Evolutionary conservation across 192 early-diverging fungal genomes (phyloP).

Genomic region (Linnemannia exigua): DNA sequence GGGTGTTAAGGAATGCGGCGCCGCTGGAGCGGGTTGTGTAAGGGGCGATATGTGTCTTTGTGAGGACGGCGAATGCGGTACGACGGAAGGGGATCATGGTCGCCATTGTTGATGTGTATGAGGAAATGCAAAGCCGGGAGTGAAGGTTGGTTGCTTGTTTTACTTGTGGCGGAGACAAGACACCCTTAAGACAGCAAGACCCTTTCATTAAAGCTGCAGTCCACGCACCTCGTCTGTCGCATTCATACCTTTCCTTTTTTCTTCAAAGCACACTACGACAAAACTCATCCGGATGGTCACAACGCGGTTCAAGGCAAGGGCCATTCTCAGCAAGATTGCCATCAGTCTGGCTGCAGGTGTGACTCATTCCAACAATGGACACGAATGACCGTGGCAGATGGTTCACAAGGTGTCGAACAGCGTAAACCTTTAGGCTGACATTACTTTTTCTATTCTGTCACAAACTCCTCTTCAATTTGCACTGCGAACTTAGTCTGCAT

Average conservation of each 20-base stretch:
- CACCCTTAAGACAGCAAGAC: background rate
- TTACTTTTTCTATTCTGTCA: background rate
- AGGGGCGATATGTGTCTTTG: background rate
- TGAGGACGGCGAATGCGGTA: conserved; percentile 1
- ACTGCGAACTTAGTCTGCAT: conserved; percentile 14
- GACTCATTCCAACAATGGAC: background rate
- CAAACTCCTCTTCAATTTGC: background rate
- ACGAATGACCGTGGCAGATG: background rate
- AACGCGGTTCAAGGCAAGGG: conserved; percentile 15
- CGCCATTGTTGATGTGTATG: background rate
- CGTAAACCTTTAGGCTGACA: background rate
- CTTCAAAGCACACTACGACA: background rate
- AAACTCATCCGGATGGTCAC: conserved; percentile 10
- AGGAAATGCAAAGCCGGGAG: background rate
- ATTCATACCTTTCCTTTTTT: background rate
- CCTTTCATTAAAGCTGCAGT: background rate
- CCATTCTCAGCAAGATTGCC: conserved; percentile 24
- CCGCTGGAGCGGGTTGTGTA: conserved; percentile 51
- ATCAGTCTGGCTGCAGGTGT: conserved; percentile 34
- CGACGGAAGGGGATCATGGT: conserved; percentile 25
- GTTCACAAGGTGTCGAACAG: background rate
- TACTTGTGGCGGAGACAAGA: no score
- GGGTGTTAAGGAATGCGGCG: conserved; percentile 47
- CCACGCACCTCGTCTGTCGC: background rate
- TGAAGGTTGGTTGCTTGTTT: background rate